A percentile compares a stretch with the other conserved stretches of the same genome.
Evolutionary conservation across 139 green algal genomes (phyloP).

Genomic region (Spirogloea muscicola): DNA sequence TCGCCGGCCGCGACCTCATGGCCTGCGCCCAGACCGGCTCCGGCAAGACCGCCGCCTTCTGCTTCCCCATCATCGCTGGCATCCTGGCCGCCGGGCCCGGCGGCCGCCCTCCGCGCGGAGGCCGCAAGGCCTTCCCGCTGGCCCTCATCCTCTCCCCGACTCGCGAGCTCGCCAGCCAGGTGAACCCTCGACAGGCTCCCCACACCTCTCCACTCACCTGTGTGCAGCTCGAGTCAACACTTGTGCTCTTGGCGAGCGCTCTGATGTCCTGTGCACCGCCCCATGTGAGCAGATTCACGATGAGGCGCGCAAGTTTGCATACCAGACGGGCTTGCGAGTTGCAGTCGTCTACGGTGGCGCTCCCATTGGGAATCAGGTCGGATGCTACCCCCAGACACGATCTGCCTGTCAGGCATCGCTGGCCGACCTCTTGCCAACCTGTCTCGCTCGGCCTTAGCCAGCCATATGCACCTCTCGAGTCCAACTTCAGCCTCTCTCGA

Average conservation of each 20-base stretch:
- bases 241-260: too few relatives aligned
- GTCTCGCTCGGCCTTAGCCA: too few relatives aligned
- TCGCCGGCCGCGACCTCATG: conserved; percentile 92
- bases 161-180: conserved; percentile 84
- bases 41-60: conserved; percentile 98
- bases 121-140: conserved; percentile 80
- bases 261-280: too few relatives aligned
- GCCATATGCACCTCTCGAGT: too few relatives aligned
- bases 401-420: too few relatives aligned
- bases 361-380: conserved; percentile 79
- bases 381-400: too few relatives aligned
- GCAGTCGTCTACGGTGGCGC: conserved; percentile 96
- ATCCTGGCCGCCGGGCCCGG: conserved; percentile 72
- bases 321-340: conserved; percentile 80
- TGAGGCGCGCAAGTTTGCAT: conserved; percentile 92
- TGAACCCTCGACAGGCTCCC: too few relatives aligned
- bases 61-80: conserved; percentile 93
- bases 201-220: too few relatives aligned
- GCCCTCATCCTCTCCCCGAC: conserved; percentile 89
- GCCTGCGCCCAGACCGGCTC: conserved; percentile 77
- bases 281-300: conserved; percentile 68
- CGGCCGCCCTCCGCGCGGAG: conserved; percentile 33
- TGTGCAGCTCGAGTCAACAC: not conserved
- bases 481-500: too few relatives aligned
- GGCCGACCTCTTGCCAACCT: too few relatives aligned